Percentiles rank a stretch among this genome's conserved stretches.
Conservation (phyloP, 75 land plant species). For the Azolla pinnata region DNA sequence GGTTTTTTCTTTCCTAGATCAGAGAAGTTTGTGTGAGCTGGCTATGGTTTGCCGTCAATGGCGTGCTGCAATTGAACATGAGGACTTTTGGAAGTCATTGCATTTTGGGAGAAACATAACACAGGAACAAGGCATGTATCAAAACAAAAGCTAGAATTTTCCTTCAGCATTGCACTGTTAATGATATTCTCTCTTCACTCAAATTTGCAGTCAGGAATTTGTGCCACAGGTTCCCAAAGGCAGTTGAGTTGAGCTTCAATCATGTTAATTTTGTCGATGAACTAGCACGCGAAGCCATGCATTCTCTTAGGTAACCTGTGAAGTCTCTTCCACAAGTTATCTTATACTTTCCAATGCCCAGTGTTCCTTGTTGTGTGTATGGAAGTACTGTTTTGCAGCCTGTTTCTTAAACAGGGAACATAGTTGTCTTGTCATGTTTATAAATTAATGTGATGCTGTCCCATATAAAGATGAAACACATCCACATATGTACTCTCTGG, state of each 20-base stretch:
- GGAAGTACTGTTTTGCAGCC: no score
- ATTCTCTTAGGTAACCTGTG: slow-evolving; percentile 54
- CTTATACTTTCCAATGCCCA: no score
- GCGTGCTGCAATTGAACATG: slow-evolving; percentile 80
- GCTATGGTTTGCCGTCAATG: slow-evolving; percentile 84
- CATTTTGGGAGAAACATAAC: slow-evolving; percentile 63
- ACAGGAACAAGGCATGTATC: slow-evolving; percentile 45
- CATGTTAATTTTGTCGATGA: slow-evolving; percentile 39
- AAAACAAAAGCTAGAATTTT: background rate
- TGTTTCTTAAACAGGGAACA: no score
- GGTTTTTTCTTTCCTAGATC: slow-evolving; percentile 87
- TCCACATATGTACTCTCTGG: no score
- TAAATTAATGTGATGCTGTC: no score
- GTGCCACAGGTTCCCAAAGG: slow-evolving; percentile 64
- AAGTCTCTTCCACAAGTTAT: no score
- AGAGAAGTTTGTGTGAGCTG: slow-evolving; percentile 59
- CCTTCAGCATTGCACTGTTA: background rate
- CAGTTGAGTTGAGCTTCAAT: slow-evolving; percentile 52
- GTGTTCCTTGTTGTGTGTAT: no score
- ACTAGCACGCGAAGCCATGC: slow-evolving; percentile 48
- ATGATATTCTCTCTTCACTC: background rate
- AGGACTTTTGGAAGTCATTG: slow-evolving; percentile 89
- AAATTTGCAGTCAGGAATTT: slow-evolving; percentile 51
- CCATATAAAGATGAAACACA: no score
- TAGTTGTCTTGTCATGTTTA: no score